Conservation (phyloP, 805 yeast species). For the Brettanomyces custersianus region DNA sequence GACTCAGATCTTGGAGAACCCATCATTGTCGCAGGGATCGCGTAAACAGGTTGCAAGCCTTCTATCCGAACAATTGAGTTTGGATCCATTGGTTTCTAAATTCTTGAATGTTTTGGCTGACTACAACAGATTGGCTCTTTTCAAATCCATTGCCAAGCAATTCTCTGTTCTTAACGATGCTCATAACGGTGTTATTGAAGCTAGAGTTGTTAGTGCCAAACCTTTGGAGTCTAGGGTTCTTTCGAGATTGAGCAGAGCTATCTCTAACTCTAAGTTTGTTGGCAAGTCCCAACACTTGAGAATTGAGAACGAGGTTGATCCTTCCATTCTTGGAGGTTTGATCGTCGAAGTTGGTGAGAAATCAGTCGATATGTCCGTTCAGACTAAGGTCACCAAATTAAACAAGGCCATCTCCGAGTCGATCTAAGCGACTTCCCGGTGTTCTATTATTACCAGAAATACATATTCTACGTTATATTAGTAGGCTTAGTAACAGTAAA, state of each 20-base stretch:
- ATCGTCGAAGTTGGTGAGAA: slow-evolving; percentile 94
- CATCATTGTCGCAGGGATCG: slow-evolving; percentile 71
- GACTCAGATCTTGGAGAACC: slow-evolving; percentile 58
- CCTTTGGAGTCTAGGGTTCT: slow-evolving; percentile 76
- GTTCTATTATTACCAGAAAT: slow-evolving; percentile 1
- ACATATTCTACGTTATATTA: not conserved
- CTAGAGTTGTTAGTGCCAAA: slow-evolving; percentile 80
- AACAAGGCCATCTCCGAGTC: slow-evolving; percentile 85
- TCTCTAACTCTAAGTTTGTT: slow-evolving; percentile 69
- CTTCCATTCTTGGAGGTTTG: slow-evolving; percentile 92
- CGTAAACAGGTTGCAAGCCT: slow-evolving; percentile 62
- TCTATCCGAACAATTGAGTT: slow-evolving; percentile 36
- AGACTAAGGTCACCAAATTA: slow-evolving; percentile 77
- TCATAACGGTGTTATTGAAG: slow-evolving; percentile 85
- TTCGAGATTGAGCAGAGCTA: slow-evolving; percentile 68
- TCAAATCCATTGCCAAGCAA: slow-evolving; percentile 57
- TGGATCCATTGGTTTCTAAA: slow-evolving; percentile 70
- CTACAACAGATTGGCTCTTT: slow-evolving; percentile 81
- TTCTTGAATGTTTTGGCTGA: slow-evolving; percentile 81
- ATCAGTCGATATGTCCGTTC: slow-evolving; percentile 87
- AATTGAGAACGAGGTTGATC: slow-evolving; percentile 73
- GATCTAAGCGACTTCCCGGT: no score
- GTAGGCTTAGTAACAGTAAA: not conserved
- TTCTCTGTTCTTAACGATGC: slow-evolving; percentile 79
- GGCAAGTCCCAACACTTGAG: slow-evolving; percentile 82